Evolutionary conservation across 2,329 filamentous ascomycete genomes (phyloP), one percentile per base, ranked within the genome.

Genomic region (Trichophyton verrucosum): DNA sequence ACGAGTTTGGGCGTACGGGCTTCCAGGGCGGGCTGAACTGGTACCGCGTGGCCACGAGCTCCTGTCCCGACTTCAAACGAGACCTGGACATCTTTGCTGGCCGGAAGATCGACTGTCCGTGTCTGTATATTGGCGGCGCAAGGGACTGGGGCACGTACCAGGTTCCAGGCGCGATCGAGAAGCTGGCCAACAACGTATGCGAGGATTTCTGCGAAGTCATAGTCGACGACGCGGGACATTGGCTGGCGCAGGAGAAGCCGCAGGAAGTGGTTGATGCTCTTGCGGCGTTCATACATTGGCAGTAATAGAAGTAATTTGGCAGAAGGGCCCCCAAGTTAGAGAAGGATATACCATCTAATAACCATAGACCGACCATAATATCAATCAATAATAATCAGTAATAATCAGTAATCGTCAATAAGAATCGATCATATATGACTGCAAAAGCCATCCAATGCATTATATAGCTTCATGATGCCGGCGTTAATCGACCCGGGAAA

Each of bases 91-190:
- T 85, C 0, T 86, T 83, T 67, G 80, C 82, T 0, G 84, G 84
- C 0, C 78, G 76, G 68, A 82, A 78, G 68, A 81, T 88, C 20
- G 80, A 83, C 57, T 80, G 85, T 7, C 85, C 85, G 0, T 80
- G 77, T 61, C 73, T 77, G 0, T 87, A 85, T 65, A 78, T 88
- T n/a, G 80, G 79, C 27, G 85, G 86, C 0, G 76, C 75, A 53
- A 72, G 78, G 61, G 86, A 88, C 64, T 88, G 86, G 85, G 85
- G 84, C 0, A 86, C 82, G 36, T 86, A 82, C 68, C 86, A 88
- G 68, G 80, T 85, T 65, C 85, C 85, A 0, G 83, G 83, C 0
- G 83, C 80, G 0, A 68, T 88, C 3, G 82, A 87, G 67, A 77
- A 76, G 30, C 81, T 84, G 70, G 74, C 59, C 20, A 61, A 67